Evolutionary conservation across 306 rosid species (phyloP), one percentile per base, ranked within the genome.

Genomic region (Amphicarpaea edgeworthii): DNA sequence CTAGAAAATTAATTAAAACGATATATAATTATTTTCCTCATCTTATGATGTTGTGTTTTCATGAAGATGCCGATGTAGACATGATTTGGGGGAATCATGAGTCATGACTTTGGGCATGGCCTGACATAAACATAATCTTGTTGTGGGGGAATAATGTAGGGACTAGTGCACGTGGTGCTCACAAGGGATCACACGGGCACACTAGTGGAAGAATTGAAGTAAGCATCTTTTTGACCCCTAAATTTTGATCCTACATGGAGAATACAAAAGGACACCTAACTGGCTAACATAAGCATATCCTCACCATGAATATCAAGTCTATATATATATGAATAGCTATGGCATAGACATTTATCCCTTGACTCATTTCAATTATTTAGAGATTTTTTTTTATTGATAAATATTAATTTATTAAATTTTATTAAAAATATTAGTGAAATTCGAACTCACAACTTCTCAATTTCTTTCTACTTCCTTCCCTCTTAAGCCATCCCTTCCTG

Each of bases 101-200:
- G n/a, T n/a, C n/a, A n/a, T n/a, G n/a, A n/a, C 66, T 49, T 57
- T 58, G 8, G 66, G 3, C 12, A 45, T 24, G 37, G 75, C 34
- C 42, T 54, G 30, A 58, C 26, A 65, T 15, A n/a, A n/a, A n/a
- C n/a, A 28, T 1, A 2, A 28, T 28, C 6, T 50, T 37, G 41
- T 72, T 24, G 57, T 65, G 77, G 28, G 26, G 73, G 86, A 65
- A 72, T 78, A 69, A 60, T 83, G 83, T 78, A 41, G 86, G 86
- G 86, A 67, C 83, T 51, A 12, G 53, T 19, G 43, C 86, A 78
- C 83, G 85, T 81, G 80, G 73, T 58, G 26, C 0, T 68, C 86
- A 83, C 66, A 57, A 43, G 76, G 86, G 28, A 41, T 66, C 58
- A 65, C 79, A 66, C 24, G 63, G 58, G 67, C 62, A 51, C 3